These are phyloP conservation scores for Cladosporium phlei DNA, from an alignment of 2,329 filamentous ascomycete genomes.

Conservation along the genomic window DNA sequence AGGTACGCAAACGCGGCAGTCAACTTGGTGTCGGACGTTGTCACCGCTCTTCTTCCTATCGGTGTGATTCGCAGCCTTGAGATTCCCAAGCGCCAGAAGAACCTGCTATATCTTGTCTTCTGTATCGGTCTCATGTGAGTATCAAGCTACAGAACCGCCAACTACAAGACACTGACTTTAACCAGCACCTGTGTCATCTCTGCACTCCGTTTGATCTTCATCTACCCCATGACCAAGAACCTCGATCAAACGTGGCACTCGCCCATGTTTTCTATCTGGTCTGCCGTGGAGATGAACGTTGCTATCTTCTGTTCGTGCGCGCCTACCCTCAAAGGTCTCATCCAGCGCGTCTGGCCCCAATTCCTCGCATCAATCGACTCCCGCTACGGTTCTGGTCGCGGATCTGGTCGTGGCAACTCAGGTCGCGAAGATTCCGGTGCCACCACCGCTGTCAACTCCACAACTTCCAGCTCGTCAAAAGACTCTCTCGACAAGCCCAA, in stretches of 20 bases:
- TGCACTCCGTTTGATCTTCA: slow-evolving; percentile 27
- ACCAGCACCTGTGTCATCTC: slow-evolving; percentile 28
- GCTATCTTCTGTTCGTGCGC: slow-evolving; percentile 10
- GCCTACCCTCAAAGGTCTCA: slow-evolving; percentile 6
- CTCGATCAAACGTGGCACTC: slow-evolving; percentile 10
- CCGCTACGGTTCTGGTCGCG: slow-evolving; percentile 6
- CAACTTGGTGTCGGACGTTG: slow-evolving; percentile 12
- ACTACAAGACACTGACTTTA: slow-evolving; percentile 6
- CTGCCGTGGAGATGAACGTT: slow-evolving; percentile 9
- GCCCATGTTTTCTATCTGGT: slow-evolving; percentile 11
- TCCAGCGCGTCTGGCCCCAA: slow-evolving; percentile 17
- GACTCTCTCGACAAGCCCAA: slow-evolving; percentile 2
- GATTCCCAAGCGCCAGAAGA: slow-evolving; percentile 31
- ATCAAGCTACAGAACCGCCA: no score
- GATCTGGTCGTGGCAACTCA: slow-evolving; percentile 4
- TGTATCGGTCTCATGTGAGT: slow-evolving; percentile 26
- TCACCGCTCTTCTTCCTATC: slow-evolving; percentile 27
- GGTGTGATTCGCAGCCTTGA: slow-evolving; percentile 30
- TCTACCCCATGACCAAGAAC: slow-evolving; percentile 19
- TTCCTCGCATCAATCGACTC: slow-evolving; percentile 8
- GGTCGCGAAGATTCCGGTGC: slow-evolving; percentile 6
- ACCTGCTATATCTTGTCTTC: slow-evolving; percentile 33
- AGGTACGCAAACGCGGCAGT: slow-evolving; percentile 14
- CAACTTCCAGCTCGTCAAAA: neutral
- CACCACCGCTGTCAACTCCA: slow-evolving; percentile 4